Base-by-base conservation (phyloP, 768 basidiomycete genomes). In the Mycena floridula region DNA sequence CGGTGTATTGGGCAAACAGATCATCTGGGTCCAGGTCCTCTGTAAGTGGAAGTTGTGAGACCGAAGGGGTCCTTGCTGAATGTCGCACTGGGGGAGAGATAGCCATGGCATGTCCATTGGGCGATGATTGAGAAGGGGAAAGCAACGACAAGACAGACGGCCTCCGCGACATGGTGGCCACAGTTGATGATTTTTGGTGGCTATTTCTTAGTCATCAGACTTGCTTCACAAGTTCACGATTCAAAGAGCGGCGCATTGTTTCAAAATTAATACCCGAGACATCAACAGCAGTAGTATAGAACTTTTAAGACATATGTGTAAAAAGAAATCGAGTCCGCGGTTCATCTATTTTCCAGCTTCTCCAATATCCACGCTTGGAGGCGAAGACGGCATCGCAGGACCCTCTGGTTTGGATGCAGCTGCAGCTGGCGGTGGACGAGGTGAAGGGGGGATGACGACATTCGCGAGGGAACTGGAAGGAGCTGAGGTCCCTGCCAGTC, bases 401-500 rank as follows among this genome's bases (percentile, higher is more conserved):
- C 62, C 64, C 36, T 62, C 69, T 42, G 65, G 50, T 35, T 61
- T 59, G 12, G 65, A 54, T 24, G 62, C 51, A 36, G 68, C 54
- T 13, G 58, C 57, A 25, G 64, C 56, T 12, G 66, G 57, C 15
- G 70, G 62, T 12, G 51, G 48, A 37, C 66, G 61, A 27, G 66
- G 60, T 18, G 54, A 37, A 37, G 60, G 58, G 20, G 62, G 50
- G 18, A 67, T 51, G 8, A 50, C 53, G 22, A 55, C 40, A 46
- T 67, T 65, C 7, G 65, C 57, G 2, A 70, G 59, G 46, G 57
- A 57, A 36, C 26, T 40, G 48, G 23, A 36, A 18, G 74, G 69
- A 25, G 75, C 68, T 37, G 73, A 66, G 16, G 76, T 73, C 49
- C 75, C 82, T 24, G 94, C 91, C 42, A 98, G 63, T 24, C 93